phyloP scores from a whole-genome alignment of 768 basidiomycete genomes.

The Leccinum aurantiacum region DNA sequence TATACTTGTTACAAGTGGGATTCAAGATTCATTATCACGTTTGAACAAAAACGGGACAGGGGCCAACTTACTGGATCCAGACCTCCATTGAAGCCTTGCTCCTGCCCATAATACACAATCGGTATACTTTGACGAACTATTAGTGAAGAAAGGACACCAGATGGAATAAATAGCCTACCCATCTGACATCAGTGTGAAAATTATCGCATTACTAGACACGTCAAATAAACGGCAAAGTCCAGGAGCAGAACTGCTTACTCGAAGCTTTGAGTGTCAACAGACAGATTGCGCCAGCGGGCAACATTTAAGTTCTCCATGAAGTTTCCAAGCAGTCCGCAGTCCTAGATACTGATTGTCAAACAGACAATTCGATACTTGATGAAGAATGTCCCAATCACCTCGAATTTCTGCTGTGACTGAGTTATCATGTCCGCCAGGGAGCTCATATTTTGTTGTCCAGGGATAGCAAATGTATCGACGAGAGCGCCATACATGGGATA shows the following conservation, averaged over 20 bases:
- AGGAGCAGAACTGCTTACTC: slow-evolving; percentile 43
- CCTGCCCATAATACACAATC: slow-evolving; percentile 80
- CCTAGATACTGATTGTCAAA: slow-evolving; percentile 16
- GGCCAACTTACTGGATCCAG: slow-evolving; percentile 56
- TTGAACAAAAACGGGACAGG: no score
- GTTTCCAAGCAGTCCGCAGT: slow-evolving; percentile 53
- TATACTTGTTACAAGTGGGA: slow-evolving; percentile 44
- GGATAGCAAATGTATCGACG: slow-evolving; percentile 60
- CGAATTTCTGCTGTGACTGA: slow-evolving; percentile 54
- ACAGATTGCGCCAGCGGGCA: slow-evolving; percentile 69
- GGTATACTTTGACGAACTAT: slow-evolving; percentile 49
- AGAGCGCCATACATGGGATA: neutral
- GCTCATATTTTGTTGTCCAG: slow-evolving; percentile 64
- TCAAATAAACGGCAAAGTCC: neutral
- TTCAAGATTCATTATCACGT: neutral
- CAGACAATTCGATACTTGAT: neutral
- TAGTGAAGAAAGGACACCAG: neutral
- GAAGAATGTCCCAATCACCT: slow-evolving; percentile 29
- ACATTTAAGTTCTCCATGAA: slow-evolving; percentile 82
- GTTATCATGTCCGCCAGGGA: slow-evolving; percentile 51
- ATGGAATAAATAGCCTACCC: slow-evolving; percentile 37
- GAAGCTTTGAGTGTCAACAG: slow-evolving; percentile 70
- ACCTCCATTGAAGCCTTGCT: slow-evolving; percentile 65
- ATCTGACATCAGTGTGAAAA: slow-evolving; percentile 73
- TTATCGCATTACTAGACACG: slow-evolving; percentile 64